Percentiles rank a stretch among this genome's conserved stretches.
These are phyloP conservation scores for Tulasnella sp. DNA, from an alignment of 768 basidiomycete genomes.

Conservation along the genomic window DNA sequence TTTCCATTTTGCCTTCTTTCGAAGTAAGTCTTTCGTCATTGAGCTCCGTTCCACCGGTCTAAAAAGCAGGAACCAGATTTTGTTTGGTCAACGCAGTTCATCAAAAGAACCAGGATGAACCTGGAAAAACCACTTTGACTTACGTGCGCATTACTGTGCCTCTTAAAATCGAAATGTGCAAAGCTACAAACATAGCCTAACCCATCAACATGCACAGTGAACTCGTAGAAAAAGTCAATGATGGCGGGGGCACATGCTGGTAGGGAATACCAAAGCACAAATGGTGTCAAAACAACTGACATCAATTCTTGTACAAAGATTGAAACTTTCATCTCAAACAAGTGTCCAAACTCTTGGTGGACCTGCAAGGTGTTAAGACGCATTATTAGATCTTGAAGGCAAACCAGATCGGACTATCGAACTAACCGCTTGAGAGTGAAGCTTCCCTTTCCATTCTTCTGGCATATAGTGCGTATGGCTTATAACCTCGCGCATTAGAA, in stretches of 20 bases:
- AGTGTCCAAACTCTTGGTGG: slow-evolving; percentile 78
- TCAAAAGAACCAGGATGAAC: no score
- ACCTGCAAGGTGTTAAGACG: slow-evolving; percentile 35
- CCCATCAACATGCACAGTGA: slow-evolving; percentile 91
- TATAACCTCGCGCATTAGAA: slow-evolving; percentile 84
- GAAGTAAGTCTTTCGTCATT: slow-evolving; percentile 66
- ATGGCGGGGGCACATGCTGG: slow-evolving; percentile 81
- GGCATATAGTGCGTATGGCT: slow-evolving; percentile 95
- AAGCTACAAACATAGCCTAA: slow-evolving; percentile 96
- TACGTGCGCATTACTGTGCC: slow-evolving; percentile 85
- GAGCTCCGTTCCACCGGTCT: slow-evolving; percentile 58
- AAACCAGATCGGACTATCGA: neutral
- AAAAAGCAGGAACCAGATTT: no score
- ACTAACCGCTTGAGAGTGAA: slow-evolving; percentile 80
- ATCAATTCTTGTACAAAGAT: slow-evolving; percentile 80
- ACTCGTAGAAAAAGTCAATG: slow-evolving; percentile 97
- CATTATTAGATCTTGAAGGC: neutral
- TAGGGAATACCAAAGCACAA: slow-evolving; percentile 85
- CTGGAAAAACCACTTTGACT: no score
- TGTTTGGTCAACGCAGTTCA: no score
- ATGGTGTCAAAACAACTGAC: slow-evolving; percentile 86
- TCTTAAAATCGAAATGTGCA: slow-evolving; percentile 94
- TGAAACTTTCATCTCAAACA: slow-evolving; percentile 86
- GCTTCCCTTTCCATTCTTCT: slow-evolving; percentile 71
- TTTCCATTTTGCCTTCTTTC: slow-evolving; percentile 97